Base-by-base conservation (phyloP, 148 eudicot species). In the Rhododendron griersonianum region DNA sequence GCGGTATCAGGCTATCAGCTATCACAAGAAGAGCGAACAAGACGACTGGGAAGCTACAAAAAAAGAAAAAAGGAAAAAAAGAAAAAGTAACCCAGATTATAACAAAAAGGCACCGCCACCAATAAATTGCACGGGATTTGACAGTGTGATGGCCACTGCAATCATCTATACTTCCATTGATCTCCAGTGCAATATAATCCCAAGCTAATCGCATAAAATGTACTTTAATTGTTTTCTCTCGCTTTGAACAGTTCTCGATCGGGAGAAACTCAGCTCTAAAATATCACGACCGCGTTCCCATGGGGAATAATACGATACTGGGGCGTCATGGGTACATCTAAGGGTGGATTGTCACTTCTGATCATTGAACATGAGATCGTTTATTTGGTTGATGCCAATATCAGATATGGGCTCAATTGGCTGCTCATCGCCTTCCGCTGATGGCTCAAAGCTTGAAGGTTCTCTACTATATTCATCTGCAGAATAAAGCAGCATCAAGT, bases 351-450 rank as follows among this genome's bases (percentile, higher is more conserved):
- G 74, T 88, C 91, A 89, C 73, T 85, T 83, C n/a, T 59, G 61
- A 80, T 90, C 85, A 47, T 84, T 84, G 51, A 96, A 94, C 98
- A 96, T 94, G 59, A 92, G 88, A 44, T 91, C 86, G 79, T 96
- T 96, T 57, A 96, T 93, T 80, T 89, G 92, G 88, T 90, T 41
- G 57, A 94, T 91, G 87, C 94, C 93, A 77, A 94, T 88, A 83
- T 96, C 98, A 30, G 94, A 94, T 83, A 94, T 90, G 75, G 98
- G 96, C 85, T 96, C 98, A 77, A 94, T 96, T 25, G 95, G 94
- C 81, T 84, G 98, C 81, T 96, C 94, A 50, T 93, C 94, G 63
- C 89, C 91, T 35, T 73, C 84, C 1, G 48, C 81, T 3, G 86
- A 83, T 48, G 89, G 86, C 59, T 86, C 81, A 59, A 80, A 86